Evolutionary conservation across 768 basidiomycete species (phyloP).

Genomic region (Boletus fagicola): DNA sequence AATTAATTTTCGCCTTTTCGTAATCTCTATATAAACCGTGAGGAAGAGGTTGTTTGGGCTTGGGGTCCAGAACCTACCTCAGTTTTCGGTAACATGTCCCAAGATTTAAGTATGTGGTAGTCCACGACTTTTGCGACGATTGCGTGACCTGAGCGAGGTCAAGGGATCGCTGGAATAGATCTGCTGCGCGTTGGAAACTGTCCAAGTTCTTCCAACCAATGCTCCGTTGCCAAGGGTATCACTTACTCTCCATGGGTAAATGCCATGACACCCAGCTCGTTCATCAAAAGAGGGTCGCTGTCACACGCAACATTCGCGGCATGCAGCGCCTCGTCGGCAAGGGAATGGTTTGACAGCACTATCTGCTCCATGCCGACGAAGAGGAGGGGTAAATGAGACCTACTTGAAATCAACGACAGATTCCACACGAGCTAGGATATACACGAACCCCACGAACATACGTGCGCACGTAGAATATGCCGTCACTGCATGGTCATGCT

Average conservation of each 20-base stretch:
- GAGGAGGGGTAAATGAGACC: conserved; percentile 92
- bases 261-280: conserved; percentile 92
- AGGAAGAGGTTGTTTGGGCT: background rate
- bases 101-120: conserved; percentile 87
- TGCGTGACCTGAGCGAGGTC: conserved; percentile 84
- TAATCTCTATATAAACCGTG: conserved; percentile 38
- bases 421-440: background rate
- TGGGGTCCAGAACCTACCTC: conserved; percentile 47
- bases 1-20: conserved; percentile 69
- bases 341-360: conserved; percentile 71
- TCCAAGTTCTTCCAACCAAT: conserved; percentile 27
- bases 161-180: conserved; percentile 71
- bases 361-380: conserved; percentile 99
- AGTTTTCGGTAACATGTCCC: conserved; percentile 86
- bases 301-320: conserved; percentile 81
- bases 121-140: conserved; percentile 81
- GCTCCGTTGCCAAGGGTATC: background rate
- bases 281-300: conserved; percentile 84
- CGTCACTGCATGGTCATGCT: conserved; percentile 97
- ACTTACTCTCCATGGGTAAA: conserved; percentile 82
- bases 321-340: conserved; percentile 86
- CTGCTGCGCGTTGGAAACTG: conserved; percentile 73
- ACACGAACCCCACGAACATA: conserved; percentile 84
- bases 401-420: conserved; percentile 33
- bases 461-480: conserved; percentile 97